A percentile compares a stretch with the other conserved stretches of the same genome.
phyloP scores from a whole-genome alignment of 2,329 filamentous ascomycete genomes.

The Sphaerostilbella broomeana region DNA sequence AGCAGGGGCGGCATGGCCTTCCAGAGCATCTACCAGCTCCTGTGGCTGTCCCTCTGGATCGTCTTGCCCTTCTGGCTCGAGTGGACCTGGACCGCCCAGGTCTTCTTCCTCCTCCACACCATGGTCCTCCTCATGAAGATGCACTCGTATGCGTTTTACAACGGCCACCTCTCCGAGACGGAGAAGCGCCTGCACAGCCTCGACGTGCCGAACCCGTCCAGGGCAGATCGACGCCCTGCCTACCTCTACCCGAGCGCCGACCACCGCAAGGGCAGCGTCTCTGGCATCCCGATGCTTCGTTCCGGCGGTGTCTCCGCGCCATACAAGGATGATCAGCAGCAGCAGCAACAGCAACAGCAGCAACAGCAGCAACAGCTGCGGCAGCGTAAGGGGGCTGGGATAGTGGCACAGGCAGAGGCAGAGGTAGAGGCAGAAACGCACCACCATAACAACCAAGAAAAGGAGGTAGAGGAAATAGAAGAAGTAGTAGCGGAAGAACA shows the following conservation, averaged over 20 bases:
- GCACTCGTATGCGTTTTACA: conserved; percentile 98
- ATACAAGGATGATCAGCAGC: conserved; percentile 13
- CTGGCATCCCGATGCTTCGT: conserved; percentile 23
- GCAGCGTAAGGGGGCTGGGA: not conserved
- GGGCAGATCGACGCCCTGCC: conserved; percentile 57
- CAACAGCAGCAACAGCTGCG: not conserved
- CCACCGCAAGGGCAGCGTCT: conserved; percentile 38
- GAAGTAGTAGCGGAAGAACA: no score
- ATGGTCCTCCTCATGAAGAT: conserved; percentile 97
- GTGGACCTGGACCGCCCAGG: conserved; percentile 97
- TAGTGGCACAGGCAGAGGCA: conserved; percentile 8
- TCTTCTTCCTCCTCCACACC: conserved; percentile 87
- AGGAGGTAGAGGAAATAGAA: no score
- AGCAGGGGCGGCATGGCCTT: conserved; percentile 67
- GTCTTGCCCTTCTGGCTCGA: conserved; percentile 74
- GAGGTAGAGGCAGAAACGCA: no score
- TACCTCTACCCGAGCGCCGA: conserved; percentile 68
- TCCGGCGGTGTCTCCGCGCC: not conserved
- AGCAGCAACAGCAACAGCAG: conserved; percentile 5
- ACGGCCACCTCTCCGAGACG: conserved; percentile 86
- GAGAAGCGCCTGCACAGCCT: conserved; percentile 72
- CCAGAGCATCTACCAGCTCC: conserved; percentile 73
- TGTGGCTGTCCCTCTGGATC: conserved; percentile 80
- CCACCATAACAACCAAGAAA: conserved; percentile 24
- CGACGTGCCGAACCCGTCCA: conserved; percentile 67